Base-by-base conservation (phyloP, 208 protist species). In the Trypanosoma rangeli region DNA sequence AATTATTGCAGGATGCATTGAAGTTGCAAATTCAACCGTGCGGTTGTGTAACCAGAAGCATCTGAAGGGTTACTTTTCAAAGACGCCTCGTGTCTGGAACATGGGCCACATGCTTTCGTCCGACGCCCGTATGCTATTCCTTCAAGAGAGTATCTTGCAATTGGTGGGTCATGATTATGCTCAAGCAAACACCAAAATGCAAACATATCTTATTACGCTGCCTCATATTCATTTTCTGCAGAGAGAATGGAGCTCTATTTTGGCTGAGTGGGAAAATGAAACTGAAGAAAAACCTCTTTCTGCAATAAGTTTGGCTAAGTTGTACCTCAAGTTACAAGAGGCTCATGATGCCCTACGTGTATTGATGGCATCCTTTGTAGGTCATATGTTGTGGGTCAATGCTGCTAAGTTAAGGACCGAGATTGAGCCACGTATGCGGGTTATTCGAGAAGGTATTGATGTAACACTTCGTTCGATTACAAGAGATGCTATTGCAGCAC, bases 371-470 rank as follows among this genome's bases (percentile, higher is more conserved):
- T 92, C 92, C 0, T 91, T 93, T 73, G 88, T 97, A 5, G 89
- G 92, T 9, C 77, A 92, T 62, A 88, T 86, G 57, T 76, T 97
- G 67, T 96, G 90, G 88, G 87, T 97, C 50, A 97, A 97, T 75
- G 87, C 90, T 26, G 82, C 83, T 0, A 94, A 94, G 59, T 78
- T 96, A 39, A 95, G 94, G 74, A 87, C 80, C 13, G 90, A 96
- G 54, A 85, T 97, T 37, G 90, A 97, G 64, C 91, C 91, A 16
- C 81, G 90, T 20, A 85, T 97, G 72, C 70, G 83, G 4, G 66
- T 91, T 60, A 50, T 97, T 37, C 88, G 86, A 29, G 85, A 89
- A 48, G 76, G 82, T 42, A 78, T 96, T 37, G 84, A 93, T 69
- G 48, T 73, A 22, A 96, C 83, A n/a, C 81, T 97, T 35, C 83